phyloP scores from a whole-genome alignment of 176 grass and related monocot genomes.

The Elymus sibiricus region DNA sequence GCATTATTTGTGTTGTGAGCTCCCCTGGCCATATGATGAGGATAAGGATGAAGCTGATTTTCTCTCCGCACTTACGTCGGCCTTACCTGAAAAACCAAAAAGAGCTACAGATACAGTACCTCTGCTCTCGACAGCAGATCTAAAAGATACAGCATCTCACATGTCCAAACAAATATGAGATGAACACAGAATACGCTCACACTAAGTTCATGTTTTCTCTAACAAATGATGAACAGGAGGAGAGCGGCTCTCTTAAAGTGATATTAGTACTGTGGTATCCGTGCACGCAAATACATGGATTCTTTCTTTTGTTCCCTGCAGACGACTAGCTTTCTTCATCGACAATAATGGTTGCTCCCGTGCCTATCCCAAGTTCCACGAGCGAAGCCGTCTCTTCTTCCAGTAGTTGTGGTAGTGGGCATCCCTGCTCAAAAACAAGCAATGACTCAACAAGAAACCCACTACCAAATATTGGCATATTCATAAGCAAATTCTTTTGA shows the following conservation, averaged over 20 bases:
- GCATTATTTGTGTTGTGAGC: neutral
- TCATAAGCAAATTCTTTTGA: neutral
- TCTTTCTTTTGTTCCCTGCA: neutral
- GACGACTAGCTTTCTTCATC: constrained; percentile 73
- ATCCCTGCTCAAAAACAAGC: constrained; percentile 41
- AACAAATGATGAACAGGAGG: neutral
- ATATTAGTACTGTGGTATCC: neutral
- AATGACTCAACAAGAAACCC: neutral
- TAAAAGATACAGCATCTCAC: too few species aligned
- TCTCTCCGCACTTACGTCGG: too few species aligned
- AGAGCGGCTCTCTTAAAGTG: neutral
- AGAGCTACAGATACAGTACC: too few species aligned
- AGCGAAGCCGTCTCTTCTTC: constrained; percentile 76
- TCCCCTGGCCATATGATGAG: neutral
- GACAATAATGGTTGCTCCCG: constrained; percentile 59
- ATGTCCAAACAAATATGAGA: too few species aligned
- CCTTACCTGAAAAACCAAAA: too few species aligned
- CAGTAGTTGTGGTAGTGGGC: constrained; percentile 52
- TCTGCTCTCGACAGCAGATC: too few species aligned
- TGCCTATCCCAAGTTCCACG: constrained; percentile 62
- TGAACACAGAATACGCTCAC: neutral
- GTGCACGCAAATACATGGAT: neutral
- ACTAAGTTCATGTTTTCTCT: neutral
- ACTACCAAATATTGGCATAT: neutral
- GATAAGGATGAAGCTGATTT: neutral